Evolutionary conservation across 78 protist species (phyloP).

Genomic region (Dictyostelium citrinum): DNA sequence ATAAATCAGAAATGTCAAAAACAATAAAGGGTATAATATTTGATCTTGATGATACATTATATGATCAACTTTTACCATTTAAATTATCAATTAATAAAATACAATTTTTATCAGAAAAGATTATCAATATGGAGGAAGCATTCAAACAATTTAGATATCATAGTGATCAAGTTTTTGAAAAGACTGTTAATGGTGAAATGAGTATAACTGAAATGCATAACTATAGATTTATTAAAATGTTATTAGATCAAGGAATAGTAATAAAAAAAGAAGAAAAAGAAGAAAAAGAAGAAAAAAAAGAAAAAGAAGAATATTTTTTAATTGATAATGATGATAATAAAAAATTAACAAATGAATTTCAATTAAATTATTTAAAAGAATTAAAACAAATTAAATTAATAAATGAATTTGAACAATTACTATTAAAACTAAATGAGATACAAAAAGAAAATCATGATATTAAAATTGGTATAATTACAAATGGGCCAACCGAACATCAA

Average conservation of each 20-base stretch:
- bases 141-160: not conserved
- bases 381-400: not conserved
- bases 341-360: not conserved
- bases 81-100: not conserved
- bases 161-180: not conserved
- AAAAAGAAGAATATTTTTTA: not conserved
- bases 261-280: not conserved
- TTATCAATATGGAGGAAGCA: not conserved
- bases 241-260: not conserved
- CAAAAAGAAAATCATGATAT: not conserved
- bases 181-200: not conserved
- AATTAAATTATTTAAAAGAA: not conserved
- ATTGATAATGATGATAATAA: not conserved
- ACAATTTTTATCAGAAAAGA: not conserved
- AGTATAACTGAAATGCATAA: not conserved
- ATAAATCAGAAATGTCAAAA: too few species aligned
- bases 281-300: not conserved
- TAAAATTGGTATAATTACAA: not conserved
- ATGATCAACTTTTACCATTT: not conserved
- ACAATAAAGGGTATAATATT: not conserved
- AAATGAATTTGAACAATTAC: not conserved
- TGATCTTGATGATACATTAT: not conserved
- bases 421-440: not conserved
- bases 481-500: not conserved
- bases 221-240: not conserved